phyloP scores from a whole-genome alignment of 192 early-diverging fungal genomes.

The Rhizoclosmatium globosum region DNA sequence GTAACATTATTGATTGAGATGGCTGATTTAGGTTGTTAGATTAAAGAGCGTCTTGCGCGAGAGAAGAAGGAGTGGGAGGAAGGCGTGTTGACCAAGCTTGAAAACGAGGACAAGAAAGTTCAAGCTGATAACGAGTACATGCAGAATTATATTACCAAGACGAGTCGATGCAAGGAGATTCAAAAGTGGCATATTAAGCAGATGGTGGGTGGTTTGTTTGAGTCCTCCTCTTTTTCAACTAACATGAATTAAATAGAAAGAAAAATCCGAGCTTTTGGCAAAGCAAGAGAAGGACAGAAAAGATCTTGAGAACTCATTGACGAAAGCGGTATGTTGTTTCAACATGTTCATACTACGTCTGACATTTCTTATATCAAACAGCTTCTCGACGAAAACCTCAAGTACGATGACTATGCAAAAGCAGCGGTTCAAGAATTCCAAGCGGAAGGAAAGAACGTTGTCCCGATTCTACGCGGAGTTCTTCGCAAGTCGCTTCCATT shows the following conservation, averaged over 20 bases:
- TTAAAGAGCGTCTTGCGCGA: background rate
- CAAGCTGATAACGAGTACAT: slow-evolving; percentile 5
- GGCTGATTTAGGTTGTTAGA: background rate
- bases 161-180: background rate
- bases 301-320: background rate
- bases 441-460: slow-evolving; percentile 45
- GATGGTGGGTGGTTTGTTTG: slow-evolving; percentile 6
- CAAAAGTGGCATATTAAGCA: slow-evolving; percentile 12
- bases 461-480: slow-evolving; percentile 41
- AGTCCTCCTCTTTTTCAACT: background rate
- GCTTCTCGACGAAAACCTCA: slow-evolving; percentile 35
- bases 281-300: slow-evolving; percentile 4
- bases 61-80: background rate
- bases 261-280: background rate
- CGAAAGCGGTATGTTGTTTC: slow-evolving; percentile 11
- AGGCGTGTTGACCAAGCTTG: background rate
- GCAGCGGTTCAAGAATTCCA: slow-evolving; percentile 42
- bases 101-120: background rate
- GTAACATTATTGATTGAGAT: too few relatives aligned
- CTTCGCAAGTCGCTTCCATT: slow-evolving; percentile 16
- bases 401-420: slow-evolving; percentile 46
- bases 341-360: too few relatives aligned
- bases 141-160: slow-evolving; percentile 1
- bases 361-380: background rate
- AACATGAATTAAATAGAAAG: background rate